Evolutionary conservation across 257 asterid species (phyloP), one percentile per base, ranked within the genome.

Genomic region (Agastache rugosa): DNA sequence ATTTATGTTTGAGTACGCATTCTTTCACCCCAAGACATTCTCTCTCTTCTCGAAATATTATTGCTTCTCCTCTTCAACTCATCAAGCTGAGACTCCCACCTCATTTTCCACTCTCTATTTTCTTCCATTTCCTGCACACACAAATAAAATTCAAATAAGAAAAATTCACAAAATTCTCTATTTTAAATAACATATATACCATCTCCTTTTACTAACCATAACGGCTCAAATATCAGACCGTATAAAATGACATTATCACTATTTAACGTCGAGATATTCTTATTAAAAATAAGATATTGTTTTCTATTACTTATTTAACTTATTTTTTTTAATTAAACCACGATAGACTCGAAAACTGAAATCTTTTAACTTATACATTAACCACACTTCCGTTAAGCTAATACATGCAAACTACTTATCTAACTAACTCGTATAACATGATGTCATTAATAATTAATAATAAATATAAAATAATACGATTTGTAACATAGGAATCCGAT

Each of bases 71-170:
- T 62, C 76, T 69, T 73, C 58, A 88, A 61, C 69, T 79, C 87
- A 4, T 79, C 82, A 7, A 88, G 67, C 66, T 88, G 91, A 19
- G 81, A 39, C n/a, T 79, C 78, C 91, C 91, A 86, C 77, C 74
- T 77, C 23, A 29, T 23, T 45, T 44, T 79, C 91, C 88, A 84
- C 47, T 72, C 83, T 16, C 31, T 75, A 27, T 5, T 69, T 37
- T 69, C 85, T 44, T 27, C 84, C 56, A 51, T 76, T n/a, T 54
- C 67, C 84, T 80, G 67, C 15, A 51, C n/a, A 41, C 14, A 22
- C 9, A 25, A n/a, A 0, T n/a, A 15, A 31, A 29, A 39, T 59
- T 14, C 11, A n/a, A 19, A 51, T 6, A 6, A 31, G 37, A 31
- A 31, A 5, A 31, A 0, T 17, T 15, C 54, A 48, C 22, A 0